A percentile compares a stretch with the other conserved stretches of the same genome.
Evolutionary conservation across 176 grass and related monocot genomes (phyloP).

Genomic region (Bolboschoenus planiculmis): DNA sequence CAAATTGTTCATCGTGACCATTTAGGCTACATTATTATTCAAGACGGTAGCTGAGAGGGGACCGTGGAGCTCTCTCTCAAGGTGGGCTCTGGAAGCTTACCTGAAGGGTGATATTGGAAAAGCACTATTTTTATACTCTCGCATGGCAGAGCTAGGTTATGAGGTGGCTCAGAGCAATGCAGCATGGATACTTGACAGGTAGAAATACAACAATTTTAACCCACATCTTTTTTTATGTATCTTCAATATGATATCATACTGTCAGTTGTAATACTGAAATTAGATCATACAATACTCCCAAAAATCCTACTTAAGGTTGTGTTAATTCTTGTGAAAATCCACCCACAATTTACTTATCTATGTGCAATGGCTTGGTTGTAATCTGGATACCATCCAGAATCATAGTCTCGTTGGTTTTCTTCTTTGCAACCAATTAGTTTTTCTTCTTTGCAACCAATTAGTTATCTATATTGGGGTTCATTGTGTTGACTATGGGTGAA

Average conservation of each 20-base stretch:
- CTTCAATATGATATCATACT: constrained; percentile 1
- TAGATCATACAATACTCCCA: neutral
- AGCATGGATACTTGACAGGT: constrained; percentile 94
- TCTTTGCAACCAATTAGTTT: neutral
- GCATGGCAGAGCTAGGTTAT: constrained; percentile 98
- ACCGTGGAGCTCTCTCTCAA: constrained; percentile 92
- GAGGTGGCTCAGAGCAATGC: constrained; percentile 99
- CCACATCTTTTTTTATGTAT: too few species aligned
- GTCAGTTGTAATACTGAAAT: neutral
- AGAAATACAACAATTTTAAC: neutral
- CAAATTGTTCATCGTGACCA: neutral
- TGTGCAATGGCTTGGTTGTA: neutral
- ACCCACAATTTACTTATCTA: too few species aligned
- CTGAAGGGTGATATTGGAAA: constrained; percentile 95
- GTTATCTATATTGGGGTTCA: neutral
- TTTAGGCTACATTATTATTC: constrained; percentile 80
- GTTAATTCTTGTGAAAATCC: neutral
- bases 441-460: neutral
- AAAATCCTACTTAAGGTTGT: neutral
- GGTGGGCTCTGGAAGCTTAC: constrained; percentile 96
- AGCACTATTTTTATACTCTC: constrained; percentile 85
- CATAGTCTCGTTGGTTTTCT: neutral
- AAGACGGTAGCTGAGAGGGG: constrained; percentile 95
- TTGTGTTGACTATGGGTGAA: neutral
- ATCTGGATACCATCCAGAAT: neutral